Percentiles rank a stretch among this genome's conserved stretches.
These are phyloP conservation scores for Scytalidium sp. DNA, from an alignment of 2,329 filamentous ascomycete species.

Conservation along the genomic window DNA sequence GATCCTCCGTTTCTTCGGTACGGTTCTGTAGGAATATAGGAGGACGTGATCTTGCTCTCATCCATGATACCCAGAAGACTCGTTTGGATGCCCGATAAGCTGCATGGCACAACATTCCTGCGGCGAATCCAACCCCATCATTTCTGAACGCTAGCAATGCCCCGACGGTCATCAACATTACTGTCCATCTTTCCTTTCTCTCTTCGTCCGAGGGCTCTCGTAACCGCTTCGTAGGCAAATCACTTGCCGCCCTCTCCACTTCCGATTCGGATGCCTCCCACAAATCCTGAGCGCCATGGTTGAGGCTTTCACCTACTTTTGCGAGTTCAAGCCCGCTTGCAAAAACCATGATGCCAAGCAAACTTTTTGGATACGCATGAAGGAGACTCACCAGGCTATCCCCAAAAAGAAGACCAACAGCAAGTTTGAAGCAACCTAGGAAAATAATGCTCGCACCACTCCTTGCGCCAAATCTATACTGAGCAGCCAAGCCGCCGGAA, in stretches of 20 bases:
- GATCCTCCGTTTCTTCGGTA: background rate
- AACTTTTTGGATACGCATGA: constrained; percentile 66
- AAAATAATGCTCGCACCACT: constrained; percentile 81
- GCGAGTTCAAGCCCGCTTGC: constrained; percentile 86
- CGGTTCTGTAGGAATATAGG: background rate
- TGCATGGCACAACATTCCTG: constrained; percentile 76
- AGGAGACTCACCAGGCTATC: constrained; percentile 71
- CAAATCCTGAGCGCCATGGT: constrained; percentile 63
- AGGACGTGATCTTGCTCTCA: background rate
- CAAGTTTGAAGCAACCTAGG: constrained; percentile 71
- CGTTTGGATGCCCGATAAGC: constrained; percentile 44
- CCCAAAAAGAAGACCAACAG: constrained; percentile 73
- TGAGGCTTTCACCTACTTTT: constrained; percentile 79
- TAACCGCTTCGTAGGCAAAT: constrained; percentile 35
- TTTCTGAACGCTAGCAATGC: constrained; percentile 84
- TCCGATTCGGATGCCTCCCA: constrained; percentile 50
- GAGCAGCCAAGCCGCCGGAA: constrained; percentile 84
- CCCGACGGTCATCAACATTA: constrained; percentile 87
- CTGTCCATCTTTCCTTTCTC: constrained; percentile 73
- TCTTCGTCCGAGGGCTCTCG: constrained; percentile 63
- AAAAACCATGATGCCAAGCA: constrained; percentile 86
- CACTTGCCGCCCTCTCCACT: constrained; percentile 27
- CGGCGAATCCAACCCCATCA: constrained; percentile 81
- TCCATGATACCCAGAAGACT: constrained; percentile 8
- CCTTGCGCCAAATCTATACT: constrained; percentile 87